Base-by-base conservation (phyloP, 129 eudicot genomes). In the Helichrysum umbraculigerum region DNA sequence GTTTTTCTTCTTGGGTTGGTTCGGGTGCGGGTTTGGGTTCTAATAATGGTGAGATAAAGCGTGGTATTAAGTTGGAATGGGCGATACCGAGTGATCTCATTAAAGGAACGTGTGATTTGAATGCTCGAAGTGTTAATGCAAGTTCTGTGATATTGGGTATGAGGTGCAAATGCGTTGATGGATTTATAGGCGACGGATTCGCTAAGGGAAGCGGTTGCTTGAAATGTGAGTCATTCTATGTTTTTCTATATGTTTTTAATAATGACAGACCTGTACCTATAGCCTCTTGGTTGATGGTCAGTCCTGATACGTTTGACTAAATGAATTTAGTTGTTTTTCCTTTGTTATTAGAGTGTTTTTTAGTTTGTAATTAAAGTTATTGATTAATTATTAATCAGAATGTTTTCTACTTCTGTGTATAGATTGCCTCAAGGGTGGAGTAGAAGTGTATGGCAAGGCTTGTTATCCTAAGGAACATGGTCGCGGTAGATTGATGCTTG, bases 41-140 rank as follows among this genome's bases (percentile, higher is more conserved):
- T 4, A 66, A 39, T n/a, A 35, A 57, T 44, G 75, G 22, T 54
- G 66, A 51, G 21, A 71, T 81, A n/a, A 88, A 62, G 68, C 86
- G 79, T 17, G 98, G 98, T 1, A 81, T 93, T 2, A 90, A 90
- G 81, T 59, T 93, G 51, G 97, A 93, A 85, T 93, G 98, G 98
- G 96, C 92, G 30, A 56, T 90, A 22, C 97, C 98, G 0, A 30
- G 78, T 14, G 83, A 91, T 70, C 68, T 77, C 47, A 84, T 86
- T 7, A 33, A 12, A 10, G 84, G 64, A 15, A 73, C 41, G 22
- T 93, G 98, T 70, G 91, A 81, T 85, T 35, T 77, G 8, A 87
- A 90, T 82, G 96, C 97, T 0, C 74, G 76, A 15, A 41, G 50
- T 32, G 79, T 88, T 20, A 88, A 88, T 76, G 93, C 79, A 2